These are phyloP conservation scores for Ceratobasidium sp. DNA, from an alignment of 1,284 basidiomycete genomes.

Conservation along the genomic window DNA sequence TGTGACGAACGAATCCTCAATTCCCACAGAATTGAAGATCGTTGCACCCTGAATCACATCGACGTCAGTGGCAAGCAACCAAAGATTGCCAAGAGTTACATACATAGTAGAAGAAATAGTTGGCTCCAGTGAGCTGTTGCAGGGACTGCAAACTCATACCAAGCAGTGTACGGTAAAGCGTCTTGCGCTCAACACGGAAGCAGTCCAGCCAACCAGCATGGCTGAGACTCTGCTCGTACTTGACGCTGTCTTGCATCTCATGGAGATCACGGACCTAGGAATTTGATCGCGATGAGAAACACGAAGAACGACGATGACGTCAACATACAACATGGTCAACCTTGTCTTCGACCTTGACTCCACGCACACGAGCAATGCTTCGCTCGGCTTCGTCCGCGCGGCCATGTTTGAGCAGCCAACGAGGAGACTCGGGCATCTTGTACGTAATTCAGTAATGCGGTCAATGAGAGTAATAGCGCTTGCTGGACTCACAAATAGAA, in stretches of 20 bases:
- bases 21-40: constrained; percentile 66
- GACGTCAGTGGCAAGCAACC: not conserved
- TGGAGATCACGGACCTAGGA: constrained; percentile 57
- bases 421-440: constrained; percentile 72
- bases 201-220: constrained; percentile 55
- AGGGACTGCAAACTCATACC: constrained; percentile 73
- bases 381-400: constrained; percentile 60
- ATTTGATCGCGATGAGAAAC: not conserved
- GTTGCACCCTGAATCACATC: constrained; percentile 29
- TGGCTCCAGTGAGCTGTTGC: constrained; percentile 76
- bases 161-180: constrained; percentile 67
- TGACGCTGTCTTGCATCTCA: constrained; percentile 46
- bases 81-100: constrained; percentile 56
- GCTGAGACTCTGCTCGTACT: constrained; percentile 43
- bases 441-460: not conserved
- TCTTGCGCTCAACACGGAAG: constrained; percentile 61
- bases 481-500: constrained; percentile 58
- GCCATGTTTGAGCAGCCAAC: constrained; percentile 65
- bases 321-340: constrained; percentile 57
- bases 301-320: constrained; percentile 51
- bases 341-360: constrained; percentile 53
- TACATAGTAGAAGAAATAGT: constrained; percentile 70
- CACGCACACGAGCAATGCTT: constrained; percentile 64
- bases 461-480: not conserved
- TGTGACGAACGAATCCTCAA: constrained; percentile 69